A percentile compares a stretch with the other conserved stretches of the same genome.
Evolutionary conservation across 768 basidiomycete species (phyloP).

Genomic region (Suillus cothurnatus): DNA sequence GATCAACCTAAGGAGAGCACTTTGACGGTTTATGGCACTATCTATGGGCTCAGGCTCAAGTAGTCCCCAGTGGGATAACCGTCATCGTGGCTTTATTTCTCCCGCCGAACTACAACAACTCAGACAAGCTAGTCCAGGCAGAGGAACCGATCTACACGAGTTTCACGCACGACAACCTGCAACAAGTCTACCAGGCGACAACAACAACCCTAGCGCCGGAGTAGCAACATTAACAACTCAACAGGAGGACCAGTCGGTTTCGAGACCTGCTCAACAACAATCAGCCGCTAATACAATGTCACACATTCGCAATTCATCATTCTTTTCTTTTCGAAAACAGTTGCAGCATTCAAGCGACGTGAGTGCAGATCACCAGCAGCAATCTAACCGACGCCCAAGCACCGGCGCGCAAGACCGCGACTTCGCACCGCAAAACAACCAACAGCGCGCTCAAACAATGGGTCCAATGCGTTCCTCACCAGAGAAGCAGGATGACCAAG

Average conservation of each 20-base stretch:
- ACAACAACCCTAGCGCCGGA: constrained; percentile 10
- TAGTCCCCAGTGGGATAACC: constrained; percentile 39
- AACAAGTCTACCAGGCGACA: constrained; percentile 11
- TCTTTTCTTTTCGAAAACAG: constrained; percentile 62
- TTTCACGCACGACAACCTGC: constrained; percentile 30
- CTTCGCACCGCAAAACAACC: constrained; percentile 34
- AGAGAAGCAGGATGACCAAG: constrained; percentile 15
- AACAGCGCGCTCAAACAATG: constrained; percentile 27
- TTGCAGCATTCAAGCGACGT: constrained; percentile 29
- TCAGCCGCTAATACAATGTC: constrained; percentile 21
- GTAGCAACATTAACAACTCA: constrained; percentile 17
- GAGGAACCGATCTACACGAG: constrained; percentile 35
- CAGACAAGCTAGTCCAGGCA: constrained; percentile 34
- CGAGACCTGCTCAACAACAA: constrained; percentile 19
- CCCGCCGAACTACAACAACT: constrained; percentile 37
- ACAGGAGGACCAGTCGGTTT: constrained; percentile 39
- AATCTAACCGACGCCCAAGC: constrained; percentile 16
- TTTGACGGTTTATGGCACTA: constrained; percentile 1
- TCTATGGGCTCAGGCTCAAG: constrained; percentile 19
- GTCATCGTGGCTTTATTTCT: constrained; percentile 36
- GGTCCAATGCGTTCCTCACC: constrained; percentile 27
- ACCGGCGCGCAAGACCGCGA: constrained; percentile 18
- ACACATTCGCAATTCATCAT: constrained; percentile 62
- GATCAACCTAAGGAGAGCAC: not conserved
- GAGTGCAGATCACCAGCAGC: constrained; percentile 18